phyloP scores from a whole-genome alignment of 306 rosid species.

The Vigna nakashimae region DNA sequence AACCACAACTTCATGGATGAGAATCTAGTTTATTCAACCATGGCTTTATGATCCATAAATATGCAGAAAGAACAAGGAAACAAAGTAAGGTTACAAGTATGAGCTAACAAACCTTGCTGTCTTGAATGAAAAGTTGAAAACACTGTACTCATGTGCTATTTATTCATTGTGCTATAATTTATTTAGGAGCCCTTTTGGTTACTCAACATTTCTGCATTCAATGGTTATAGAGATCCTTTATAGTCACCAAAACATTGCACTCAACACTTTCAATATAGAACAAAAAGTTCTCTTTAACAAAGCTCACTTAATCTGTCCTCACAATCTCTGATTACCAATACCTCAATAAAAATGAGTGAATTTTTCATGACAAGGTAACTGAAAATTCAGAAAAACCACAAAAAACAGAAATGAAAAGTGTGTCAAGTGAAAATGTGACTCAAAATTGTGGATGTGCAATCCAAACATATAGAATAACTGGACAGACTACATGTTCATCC shows the following conservation, averaged over 20 bases:
- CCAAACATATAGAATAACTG: constrained; percentile 25
- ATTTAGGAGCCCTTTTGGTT: background rate
- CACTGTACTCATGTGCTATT: background rate
- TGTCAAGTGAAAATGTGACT: constrained; percentile 5
- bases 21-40: constrained; percentile 7
- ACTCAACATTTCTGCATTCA: constrained; percentile 1
- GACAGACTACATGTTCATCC: constrained; percentile 49
- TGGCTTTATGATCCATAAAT: constrained; percentile 12
- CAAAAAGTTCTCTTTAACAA: background rate
- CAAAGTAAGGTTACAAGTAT: background rate
- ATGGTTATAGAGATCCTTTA: constrained; percentile 12
- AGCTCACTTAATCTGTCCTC: constrained; percentile 4
- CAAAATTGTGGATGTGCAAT: constrained; percentile 48
- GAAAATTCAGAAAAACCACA: constrained; percentile 26
- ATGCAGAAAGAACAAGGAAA: constrained; percentile 2
- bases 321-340: constrained; percentile 28
- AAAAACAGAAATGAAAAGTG: constrained; percentile 26
- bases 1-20: background rate
- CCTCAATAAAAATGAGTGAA: constrained; percentile 43
- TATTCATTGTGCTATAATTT: background rate
- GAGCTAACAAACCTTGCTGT: constrained; percentile 8
- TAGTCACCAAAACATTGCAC: constrained; percentile 27
- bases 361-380: constrained; percentile 38
- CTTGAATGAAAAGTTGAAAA: constrained; percentile 9
- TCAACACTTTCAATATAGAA: background rate